Conservation (phyloP, 306 rosid genomes). For the Delonix regia region DNA sequence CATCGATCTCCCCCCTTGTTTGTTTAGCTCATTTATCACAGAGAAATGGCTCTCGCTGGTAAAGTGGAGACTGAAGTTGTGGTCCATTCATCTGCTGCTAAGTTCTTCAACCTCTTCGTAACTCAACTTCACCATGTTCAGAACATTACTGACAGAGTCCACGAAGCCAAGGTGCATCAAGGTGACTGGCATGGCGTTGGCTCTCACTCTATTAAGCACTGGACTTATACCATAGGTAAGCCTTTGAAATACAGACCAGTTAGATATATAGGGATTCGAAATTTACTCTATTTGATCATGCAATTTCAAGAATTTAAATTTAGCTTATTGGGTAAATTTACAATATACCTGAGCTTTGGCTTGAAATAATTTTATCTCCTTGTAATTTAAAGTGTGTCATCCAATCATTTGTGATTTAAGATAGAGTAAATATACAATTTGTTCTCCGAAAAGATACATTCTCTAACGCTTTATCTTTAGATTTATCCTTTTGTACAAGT, state of each 20-base stretch:
- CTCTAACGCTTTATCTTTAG: too few relatives aligned
- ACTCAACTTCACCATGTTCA: slow-evolving; percentile 29
- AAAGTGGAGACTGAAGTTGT: slow-evolving; percentile 32
- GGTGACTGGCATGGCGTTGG: slow-evolving; percentile 55
- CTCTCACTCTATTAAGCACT: slow-evolving; percentile 37
- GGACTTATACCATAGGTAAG: slow-evolving; percentile 39
- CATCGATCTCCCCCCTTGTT: background rate
- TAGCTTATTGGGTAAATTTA: too few relatives aligned
- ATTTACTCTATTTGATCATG: background rate
- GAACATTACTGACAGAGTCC: slow-evolving; percentile 9
- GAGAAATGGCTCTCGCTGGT: slow-evolving; percentile 36
- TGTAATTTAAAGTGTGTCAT: too few relatives aligned
- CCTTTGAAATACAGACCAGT: background rate
- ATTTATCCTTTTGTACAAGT: too few relatives aligned
- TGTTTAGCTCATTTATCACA: background rate
- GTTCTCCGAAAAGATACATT: too few relatives aligned
- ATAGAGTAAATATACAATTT: background rate
- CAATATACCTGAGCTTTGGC: too few relatives aligned
- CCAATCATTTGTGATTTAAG: too few relatives aligned
- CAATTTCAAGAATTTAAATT: background rate
- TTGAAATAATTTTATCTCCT: too few relatives aligned
- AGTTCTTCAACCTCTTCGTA: slow-evolving; percentile 28
- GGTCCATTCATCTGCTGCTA: slow-evolving; percentile 27
- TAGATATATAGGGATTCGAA: too few relatives aligned
- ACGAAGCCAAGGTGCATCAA: slow-evolving; percentile 42